These are phyloP conservation scores for Candida pseudoviswanathii DNA, from an alignment of 1,139 yeast species.

Conservation along the genomic window DNA sequence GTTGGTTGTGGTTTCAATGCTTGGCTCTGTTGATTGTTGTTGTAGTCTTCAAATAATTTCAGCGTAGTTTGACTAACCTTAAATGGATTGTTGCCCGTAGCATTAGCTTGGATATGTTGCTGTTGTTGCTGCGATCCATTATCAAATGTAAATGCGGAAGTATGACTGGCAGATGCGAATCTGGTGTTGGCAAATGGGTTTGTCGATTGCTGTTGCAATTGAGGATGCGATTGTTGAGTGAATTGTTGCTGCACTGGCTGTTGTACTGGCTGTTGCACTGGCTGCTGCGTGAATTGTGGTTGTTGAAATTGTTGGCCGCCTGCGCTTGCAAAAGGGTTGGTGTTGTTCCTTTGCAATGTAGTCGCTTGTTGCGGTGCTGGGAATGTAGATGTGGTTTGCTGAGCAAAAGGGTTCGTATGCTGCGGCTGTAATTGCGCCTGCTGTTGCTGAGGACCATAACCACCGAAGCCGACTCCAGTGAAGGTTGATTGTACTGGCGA, in stretches of 20 bases:
- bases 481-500: constrained; percentile 25
- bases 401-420: constrained; percentile 31
- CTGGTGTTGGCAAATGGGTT: constrained; percentile 55
- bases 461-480: constrained; percentile 65
- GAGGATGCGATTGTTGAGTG: constrained; percentile 18
- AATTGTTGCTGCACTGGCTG: constrained; percentile 14
- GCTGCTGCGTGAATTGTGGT: constrained; percentile 6
- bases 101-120: constrained; percentile 25
- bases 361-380: constrained; percentile 17
- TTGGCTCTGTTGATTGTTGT: constrained; percentile 18
- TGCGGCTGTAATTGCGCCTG: constrained; percentile 20
- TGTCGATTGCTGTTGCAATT: constrained; percentile 23
- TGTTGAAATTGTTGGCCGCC: constrained; percentile 12
- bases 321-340: constrained; percentile 46
- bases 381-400: constrained; percentile 17
- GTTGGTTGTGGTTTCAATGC: constrained; percentile 52
- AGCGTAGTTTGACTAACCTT: constrained; percentile 42
- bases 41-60: constrained; percentile 32
- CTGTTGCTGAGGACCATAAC: constrained; percentile 40
- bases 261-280: constrained; percentile 4
- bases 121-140: constrained; percentile 19
- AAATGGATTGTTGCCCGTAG: constrained; percentile 51
- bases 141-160: constrained; percentile 39
- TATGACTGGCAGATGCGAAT: constrained; percentile 34
- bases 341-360: constrained; percentile 31